A percentile compares a stretch with the other conserved stretches of the same genome.
Conservation (phyloP, 1,284 basidiomycete species). For the Cryptococcus depauperatus region DNA sequence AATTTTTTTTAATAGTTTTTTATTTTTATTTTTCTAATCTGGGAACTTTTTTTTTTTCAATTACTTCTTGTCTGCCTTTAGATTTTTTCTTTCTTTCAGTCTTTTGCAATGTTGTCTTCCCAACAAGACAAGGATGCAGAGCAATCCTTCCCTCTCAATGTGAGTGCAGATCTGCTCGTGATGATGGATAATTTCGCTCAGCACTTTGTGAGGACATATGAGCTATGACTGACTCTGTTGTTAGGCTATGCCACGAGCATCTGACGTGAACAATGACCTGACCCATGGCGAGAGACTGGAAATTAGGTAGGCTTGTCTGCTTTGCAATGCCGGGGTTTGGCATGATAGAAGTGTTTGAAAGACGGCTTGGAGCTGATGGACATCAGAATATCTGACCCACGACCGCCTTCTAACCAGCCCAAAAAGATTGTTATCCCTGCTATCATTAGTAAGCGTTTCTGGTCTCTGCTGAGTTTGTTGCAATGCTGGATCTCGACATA, state of each 20-base stretch:
- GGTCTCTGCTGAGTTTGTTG: no score
- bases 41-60: no score
- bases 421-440: slow-evolving; percentile 46
- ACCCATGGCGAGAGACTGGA: slow-evolving; percentile 33
- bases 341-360: slow-evolving; percentile 25
- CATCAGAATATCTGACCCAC: slow-evolving; percentile 14
- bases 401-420: slow-evolving; percentile 21
- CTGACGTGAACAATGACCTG: slow-evolving; percentile 31
- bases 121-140: slow-evolving; percentile 26
- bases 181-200: no score
- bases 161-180: slow-evolving; percentile 11
- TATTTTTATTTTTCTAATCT: no score
- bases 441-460: slow-evolving; percentile 36
- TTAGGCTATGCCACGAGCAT: slow-evolving; percentile 37
- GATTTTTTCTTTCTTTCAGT: no score
- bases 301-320: slow-evolving; percentile 28
- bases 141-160: slow-evolving; percentile 31
- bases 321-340: slow-evolving; percentile 6
- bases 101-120: not conserved
- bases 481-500: no score
- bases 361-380: slow-evolving; percentile 11
- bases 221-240: not conserved
- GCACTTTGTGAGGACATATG: not conserved
- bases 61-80: no score
- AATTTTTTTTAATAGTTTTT: no score